Percentiles rank a stretch among this genome's conserved stretches.
phyloP scores from a whole-genome alignment of 345 rosid genomes.

The Moricandia arvensis region DNA sequence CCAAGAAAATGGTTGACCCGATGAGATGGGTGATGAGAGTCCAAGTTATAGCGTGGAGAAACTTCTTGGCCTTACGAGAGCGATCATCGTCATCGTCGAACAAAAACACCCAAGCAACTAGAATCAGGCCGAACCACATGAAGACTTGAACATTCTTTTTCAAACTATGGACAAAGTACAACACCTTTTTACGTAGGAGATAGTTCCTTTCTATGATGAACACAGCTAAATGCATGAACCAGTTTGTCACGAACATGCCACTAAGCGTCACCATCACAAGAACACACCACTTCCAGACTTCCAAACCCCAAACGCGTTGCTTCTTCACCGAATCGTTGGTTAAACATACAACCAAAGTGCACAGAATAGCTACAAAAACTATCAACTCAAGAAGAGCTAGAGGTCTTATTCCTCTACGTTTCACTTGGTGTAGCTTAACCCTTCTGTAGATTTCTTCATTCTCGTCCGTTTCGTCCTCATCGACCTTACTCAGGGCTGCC shows the following conservation, averaged over 20 bases:
- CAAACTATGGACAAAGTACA: constrained; percentile 87
- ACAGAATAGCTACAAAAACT: constrained; percentile 39
- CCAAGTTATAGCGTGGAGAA: constrained; percentile 58
- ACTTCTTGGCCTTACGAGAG: constrained; percentile 43
- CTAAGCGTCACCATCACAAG: constrained; percentile 69
- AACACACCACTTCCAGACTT: constrained; percentile 82
- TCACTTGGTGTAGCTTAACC: constrained; percentile 48
- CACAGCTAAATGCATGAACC: constrained; percentile 71
- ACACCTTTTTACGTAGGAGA: constrained; percentile 67
- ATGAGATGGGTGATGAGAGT: constrained; percentile 57
- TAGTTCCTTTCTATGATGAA: constrained; percentile 79
- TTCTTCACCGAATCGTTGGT: constrained; percentile 39
- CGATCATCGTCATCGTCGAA: constrained; percentile 45
- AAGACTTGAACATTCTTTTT: constrained; percentile 78
- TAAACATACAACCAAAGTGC: constrained; percentile 58
- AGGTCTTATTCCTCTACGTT: constrained; percentile 34
- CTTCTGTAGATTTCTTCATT: constrained; percentile 57
- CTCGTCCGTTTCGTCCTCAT: constrained; percentile 49
- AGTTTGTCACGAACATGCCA: constrained; percentile 65
- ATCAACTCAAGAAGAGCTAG: constrained; percentile 51
- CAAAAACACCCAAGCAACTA: constrained; percentile 60
- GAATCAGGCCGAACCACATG: constrained; percentile 67
- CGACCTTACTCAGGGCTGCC: constrained; percentile 35
- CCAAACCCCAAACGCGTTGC: constrained; percentile 52
- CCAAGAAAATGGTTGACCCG: constrained; percentile 62